Evolutionary conservation across 148 eudicot species (phyloP).

Genomic region (Polygonum maritimum): DNA sequence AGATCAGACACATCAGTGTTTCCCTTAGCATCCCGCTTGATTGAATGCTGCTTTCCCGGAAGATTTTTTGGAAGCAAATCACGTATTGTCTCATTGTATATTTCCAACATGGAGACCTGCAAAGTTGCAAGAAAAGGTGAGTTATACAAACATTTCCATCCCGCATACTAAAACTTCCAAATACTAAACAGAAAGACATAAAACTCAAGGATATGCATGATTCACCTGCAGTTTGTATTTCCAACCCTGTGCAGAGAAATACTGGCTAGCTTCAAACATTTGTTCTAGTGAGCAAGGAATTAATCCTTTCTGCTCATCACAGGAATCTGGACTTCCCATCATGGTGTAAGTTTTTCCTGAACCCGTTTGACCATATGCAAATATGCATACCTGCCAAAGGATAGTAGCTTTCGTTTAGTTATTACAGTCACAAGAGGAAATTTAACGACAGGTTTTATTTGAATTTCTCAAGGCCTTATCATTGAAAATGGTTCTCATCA

Average conservation of each 20-base stretch:
- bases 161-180: neutral
- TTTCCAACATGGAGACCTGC: slow-evolving; percentile 71
- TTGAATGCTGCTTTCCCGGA: slow-evolving; percentile 51
- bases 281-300: slow-evolving; percentile 79
- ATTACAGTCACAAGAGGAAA: neutral
- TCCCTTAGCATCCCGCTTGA: slow-evolving; percentile 59
- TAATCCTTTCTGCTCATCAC: slow-evolving; percentile 54
- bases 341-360: slow-evolving; percentile 75
- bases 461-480: neutral
- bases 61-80: slow-evolving; percentile 42
- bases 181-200: neutral
- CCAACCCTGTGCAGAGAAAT: slow-evolving; percentile 63
- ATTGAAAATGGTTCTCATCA: too few species aligned
- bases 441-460: neutral
- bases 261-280: slow-evolving; percentile 59
- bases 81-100: slow-evolving; percentile 67
- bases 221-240: slow-evolving; percentile 64
- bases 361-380: slow-evolving; percentile 87
- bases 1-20: slow-evolving; percentile 65
- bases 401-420: neutral
- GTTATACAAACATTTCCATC: neutral
- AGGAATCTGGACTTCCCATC: slow-evolving; percentile 70
- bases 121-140: neutral
- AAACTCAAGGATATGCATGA: neutral
- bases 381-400: slow-evolving; percentile 55